Evolutionary conservation across 768 basidiomycete species (phyloP), one percentile per base, ranked within the genome.

Genomic region (Astraeus odoratus): DNA sequence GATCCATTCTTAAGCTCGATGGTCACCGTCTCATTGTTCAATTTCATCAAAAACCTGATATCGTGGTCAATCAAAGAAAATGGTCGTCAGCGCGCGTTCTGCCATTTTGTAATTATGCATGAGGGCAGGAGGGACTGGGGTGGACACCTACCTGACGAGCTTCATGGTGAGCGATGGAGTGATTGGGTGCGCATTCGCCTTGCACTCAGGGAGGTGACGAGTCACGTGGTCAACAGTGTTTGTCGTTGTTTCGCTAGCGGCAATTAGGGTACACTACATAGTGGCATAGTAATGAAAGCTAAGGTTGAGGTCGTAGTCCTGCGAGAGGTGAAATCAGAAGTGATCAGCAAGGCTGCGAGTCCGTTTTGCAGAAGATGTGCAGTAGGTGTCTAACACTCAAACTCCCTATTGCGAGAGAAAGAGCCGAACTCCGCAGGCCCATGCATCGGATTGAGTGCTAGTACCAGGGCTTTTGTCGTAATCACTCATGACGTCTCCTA

Each of bases 11-110:
- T 99, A 55, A 99, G 77, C 73, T 99, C 94, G 65, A 98, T 80
- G 51, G 94, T 91, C 56, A 97, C 93, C 51, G 95, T 94, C 76
- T 99, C 95, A 65, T 97, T 97, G 77, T 96, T 95, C 71, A 99
- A 70, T 77, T 98, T 99, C 95, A 98, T 99, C 75, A 96, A 79
- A 72, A 95, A 97, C 67, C 91, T 95, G 60, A 24, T 45, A 27
- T 18, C 27, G 51, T 38, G 33, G 33, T 25, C 25, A 50, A n/a
- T n/a, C n/a, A n/a, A n/a, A n/a, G 48, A 57, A 57, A 48, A 46
- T 29, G 20, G 31, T 35, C 24, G 47, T 60, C 59, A 61, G 56
- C 35, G 34, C 16, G 8, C 20, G n/a, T 44, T 31, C 30, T n/a
- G 10, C 45, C 26, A 38, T 43, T 43, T 50, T 31, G 25, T 33